Base-by-base conservation (phyloP, 495 filamentous ascomycete species). In the Pseudevernia furfuracea region DNA sequence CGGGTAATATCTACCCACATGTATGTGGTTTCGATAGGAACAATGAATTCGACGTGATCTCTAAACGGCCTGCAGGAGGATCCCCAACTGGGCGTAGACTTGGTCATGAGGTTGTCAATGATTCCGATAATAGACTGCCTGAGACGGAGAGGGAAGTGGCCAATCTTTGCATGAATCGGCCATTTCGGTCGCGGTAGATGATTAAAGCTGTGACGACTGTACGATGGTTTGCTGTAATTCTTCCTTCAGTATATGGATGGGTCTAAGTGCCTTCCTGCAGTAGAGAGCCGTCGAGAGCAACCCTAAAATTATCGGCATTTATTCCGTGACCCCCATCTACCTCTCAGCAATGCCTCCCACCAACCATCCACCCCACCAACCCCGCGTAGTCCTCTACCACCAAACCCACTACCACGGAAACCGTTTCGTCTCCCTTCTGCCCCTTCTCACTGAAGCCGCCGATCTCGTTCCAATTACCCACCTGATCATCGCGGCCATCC, bases 401-500 rank as follows among this genome's bases (percentile, higher is more conserved):
- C 89, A 92, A 76, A 92, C 89, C 7, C 82, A 81, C 66, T 83
- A 87, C 67, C 77, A 85, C 66, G 74, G 79, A 28, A 74, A 81
- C 38, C 76, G 80, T 25, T 82, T 82, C 66, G 85, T 91, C 69
- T 87, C 87, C 36, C 77, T 91, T 66, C 80, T 90, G 3, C 89
- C 89, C 0, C 82, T 95, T 44, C 68, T 91, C 64, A 80, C 77
- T 34, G 72, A 83, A 64, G 72, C 76, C 53, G 36, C 41, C 2
- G 34, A 65, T 5, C 23, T 48, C 17, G n/a, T 68, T 23, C 63
- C 63, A 17, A 74, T 87, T 59, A 91, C 89, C 0, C 90, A 94
- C 70, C 68, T 92, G 41, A 90, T 91, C 63, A 70, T 95, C 53
- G 90, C 89, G 11, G 89, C 90, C 4, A 84, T 95, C 60, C 90